phyloP scores from a whole-genome alignment of 2,329 filamentous ascomycete genomes.

The Colletotrichum shisoi region DNA sequence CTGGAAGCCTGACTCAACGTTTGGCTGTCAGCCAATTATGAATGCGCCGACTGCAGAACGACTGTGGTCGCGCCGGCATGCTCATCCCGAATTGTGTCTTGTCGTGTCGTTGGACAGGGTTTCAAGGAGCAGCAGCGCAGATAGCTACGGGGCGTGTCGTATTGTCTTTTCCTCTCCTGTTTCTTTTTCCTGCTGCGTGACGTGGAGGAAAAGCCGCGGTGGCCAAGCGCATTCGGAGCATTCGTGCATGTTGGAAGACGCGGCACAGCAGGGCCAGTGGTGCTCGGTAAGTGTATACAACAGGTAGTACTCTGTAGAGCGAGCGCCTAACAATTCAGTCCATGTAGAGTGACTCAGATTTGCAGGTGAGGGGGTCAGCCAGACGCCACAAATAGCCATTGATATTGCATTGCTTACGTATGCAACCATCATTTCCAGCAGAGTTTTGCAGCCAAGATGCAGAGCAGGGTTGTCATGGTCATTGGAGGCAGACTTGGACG shows the following conservation, averaged over 20 bases:
- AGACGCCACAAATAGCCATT: neutral
- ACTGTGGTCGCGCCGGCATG: neutral
- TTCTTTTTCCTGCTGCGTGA: neutral
- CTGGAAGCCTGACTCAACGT: neutral
- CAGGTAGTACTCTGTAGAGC: neutral
- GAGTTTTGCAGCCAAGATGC: too few relatives aligned
- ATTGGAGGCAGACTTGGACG: neutral
- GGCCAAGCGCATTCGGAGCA: slow-evolving; percentile 4
- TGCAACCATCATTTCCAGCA: neutral
- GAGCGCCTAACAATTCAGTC: neutral
- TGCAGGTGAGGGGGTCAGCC: neutral
- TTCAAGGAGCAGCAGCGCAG: neutral
- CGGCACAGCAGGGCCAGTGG: neutral
- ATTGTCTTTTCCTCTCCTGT: neutral
- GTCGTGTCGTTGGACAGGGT: neutral
- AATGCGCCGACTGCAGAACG: neutral
- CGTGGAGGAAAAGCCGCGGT: neutral
- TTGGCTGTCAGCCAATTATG: neutral
- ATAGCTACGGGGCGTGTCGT: neutral
- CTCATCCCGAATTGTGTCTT: neutral
- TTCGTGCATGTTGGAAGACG: slow-evolving; percentile 7
- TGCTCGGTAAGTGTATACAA: neutral
- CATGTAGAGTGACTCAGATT: neutral
- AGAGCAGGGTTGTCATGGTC: neutral
- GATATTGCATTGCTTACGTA: neutral